Conservation (phyloP, 179 eudicot genomes). For the Actinidia chinensis region DNA sequence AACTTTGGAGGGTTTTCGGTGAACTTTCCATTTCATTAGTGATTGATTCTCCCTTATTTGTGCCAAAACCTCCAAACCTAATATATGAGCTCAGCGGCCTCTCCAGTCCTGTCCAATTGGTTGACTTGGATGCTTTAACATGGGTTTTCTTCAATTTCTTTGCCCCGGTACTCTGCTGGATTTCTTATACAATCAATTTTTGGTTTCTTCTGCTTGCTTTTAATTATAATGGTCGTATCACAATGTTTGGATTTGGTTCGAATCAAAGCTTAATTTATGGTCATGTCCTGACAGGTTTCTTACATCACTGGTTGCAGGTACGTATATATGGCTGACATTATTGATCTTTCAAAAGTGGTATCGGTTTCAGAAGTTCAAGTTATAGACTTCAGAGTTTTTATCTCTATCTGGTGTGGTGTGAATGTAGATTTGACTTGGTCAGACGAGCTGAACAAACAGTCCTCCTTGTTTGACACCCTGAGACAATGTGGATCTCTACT, state of each 20-base stretch:
- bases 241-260: not conserved
- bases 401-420: constrained; percentile 65
- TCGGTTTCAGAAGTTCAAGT: constrained; percentile 46
- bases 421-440: constrained; percentile 48
- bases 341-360: constrained; percentile 61
- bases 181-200: not conserved
- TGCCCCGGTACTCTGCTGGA: not conserved
- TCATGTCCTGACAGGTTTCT: not conserved
- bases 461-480: constrained; percentile 41
- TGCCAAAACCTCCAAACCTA: no score
- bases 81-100: no score
- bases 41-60: no score
- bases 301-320: constrained; percentile 57
- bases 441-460: constrained; percentile 31
- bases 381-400: constrained; percentile 66
- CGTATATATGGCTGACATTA: constrained; percentile 68
- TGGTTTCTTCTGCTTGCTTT: not conserved
- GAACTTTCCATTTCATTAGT: no score
- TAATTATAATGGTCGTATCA: not conserved
- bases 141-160: not conserved
- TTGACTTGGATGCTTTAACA: no score
- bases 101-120: not conserved
- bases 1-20: no score
- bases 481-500: constrained; percentile 63
- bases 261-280: not conserved